Conservation (phyloP, 2,329 filamentous ascomycete genomes). For the Karstenula rhodostoma region DNA sequence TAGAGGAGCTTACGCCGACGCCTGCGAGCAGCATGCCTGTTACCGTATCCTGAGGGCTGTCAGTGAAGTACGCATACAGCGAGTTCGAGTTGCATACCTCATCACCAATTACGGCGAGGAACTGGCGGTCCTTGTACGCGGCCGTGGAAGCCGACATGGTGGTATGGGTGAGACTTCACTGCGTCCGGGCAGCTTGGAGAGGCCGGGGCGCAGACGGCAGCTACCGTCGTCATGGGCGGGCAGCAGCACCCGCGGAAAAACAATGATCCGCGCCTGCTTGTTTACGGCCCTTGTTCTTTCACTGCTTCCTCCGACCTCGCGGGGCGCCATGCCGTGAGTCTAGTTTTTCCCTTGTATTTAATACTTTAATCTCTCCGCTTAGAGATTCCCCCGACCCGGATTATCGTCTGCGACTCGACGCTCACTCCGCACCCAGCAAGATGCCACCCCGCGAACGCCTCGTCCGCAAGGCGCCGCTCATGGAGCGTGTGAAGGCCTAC, state of each 20-base stretch:
- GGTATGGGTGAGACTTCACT: neutral
- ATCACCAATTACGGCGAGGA: constrained; percentile 96
- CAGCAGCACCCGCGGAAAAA: constrained; percentile 21
- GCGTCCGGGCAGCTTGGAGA: constrained; percentile 16
- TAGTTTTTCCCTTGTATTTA: neutral
- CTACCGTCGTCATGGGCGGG: constrained; percentile 29
- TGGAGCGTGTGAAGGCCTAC: constrained; percentile 79
- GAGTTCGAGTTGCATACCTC: constrained; percentile 67
- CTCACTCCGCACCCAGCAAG: constrained; percentile 3
- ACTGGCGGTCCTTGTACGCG: constrained; percentile 82
- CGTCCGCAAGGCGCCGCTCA: constrained; percentile 80
- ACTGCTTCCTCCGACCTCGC: constrained; percentile 18
- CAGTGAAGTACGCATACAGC: constrained; percentile 19
- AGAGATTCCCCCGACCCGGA: neutral
- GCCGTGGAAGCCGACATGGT: constrained; percentile 67
- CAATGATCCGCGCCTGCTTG: constrained; percentile 27
- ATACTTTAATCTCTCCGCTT: constrained; percentile 2
- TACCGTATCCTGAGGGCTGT: constrained; percentile 78
- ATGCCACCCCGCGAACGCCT: constrained; percentile 71
- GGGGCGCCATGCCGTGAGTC: constrained; percentile 35
- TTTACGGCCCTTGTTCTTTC: constrained; percentile 18
- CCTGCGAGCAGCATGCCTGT: constrained; percentile 94
- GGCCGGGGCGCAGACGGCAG: constrained; percentile 23
- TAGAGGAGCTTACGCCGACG: constrained; percentile 75
- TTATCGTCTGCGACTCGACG: constrained; percentile 3